Evolutionary conservation across 306 rosid genomes (phyloP).

Genomic region (Purshia tridentata): DNA sequence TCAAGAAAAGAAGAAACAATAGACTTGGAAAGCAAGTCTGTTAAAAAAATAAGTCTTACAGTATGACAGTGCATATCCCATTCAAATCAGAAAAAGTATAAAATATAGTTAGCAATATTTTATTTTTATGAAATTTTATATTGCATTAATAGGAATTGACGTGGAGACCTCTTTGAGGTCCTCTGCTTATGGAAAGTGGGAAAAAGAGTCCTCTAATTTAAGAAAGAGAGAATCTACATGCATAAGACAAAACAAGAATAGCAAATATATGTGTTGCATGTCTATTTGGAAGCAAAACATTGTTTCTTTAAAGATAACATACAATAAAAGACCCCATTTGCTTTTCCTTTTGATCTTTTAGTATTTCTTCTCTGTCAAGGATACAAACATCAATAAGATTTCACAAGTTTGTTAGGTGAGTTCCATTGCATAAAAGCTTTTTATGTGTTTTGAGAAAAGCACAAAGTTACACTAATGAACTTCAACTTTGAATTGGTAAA

Average conservation of each 20-base stretch:
- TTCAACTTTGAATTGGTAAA: no score
- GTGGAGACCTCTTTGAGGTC: conserved; percentile 1
- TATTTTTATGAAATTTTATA: not conserved
- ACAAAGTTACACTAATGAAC: not conserved
- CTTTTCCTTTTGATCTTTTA: not conserved
- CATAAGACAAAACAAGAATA: conserved; percentile 15
- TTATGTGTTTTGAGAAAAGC: not conserved
- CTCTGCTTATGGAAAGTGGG: not conserved
- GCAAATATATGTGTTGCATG: conserved; percentile 5
- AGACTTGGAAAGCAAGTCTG: not conserved
- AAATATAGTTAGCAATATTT: not conserved
- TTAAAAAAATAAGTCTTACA: not conserved
- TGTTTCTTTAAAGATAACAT: conserved; percentile 2
- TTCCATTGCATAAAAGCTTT: not conserved
- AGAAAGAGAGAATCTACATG: conserved; percentile 2
- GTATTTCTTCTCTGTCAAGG: conserved; percentile 29
- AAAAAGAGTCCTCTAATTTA: not conserved
- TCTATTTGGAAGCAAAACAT: not conserved
- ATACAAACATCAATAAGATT: conserved; percentile 11
- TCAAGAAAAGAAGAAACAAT: no score
- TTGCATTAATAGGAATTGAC: conserved; percentile 9
- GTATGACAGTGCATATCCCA: conserved; percentile 3
- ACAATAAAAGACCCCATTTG: not conserved
- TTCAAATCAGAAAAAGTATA: not conserved
- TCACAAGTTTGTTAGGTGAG: not conserved